Evolutionary conservation across 495 filamentous ascomycete species (phyloP), one percentile per base, ranked within the genome.

Genomic region (Hypoxylon fragiforme): DNA sequence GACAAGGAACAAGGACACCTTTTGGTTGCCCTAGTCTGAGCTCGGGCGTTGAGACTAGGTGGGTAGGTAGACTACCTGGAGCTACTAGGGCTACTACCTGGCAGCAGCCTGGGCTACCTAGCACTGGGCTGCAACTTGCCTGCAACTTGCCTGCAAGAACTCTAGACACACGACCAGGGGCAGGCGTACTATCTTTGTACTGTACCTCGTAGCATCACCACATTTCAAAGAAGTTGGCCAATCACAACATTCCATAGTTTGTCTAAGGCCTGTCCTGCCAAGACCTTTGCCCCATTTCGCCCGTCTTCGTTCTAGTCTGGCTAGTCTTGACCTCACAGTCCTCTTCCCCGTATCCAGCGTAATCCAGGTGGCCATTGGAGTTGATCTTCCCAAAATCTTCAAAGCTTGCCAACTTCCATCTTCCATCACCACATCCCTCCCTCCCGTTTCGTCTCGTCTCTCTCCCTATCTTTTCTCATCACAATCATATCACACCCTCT

Each of bases 391-490:
- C 41, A 57, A 58, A 64, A 60, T 48, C 64, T 64, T 57, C 52
- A 61, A 54, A 65, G 62, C 62, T 61, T 65, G 56, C 58, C 64
- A 61, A 51, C 52, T 52, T 39, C 30, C 45, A 56, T 53, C 57
- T 28, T 26, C 48, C 58, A 54, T 40, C 53, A 56, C 49, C 59
- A 56, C 55, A 53, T 50, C 59, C 3, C 13, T 6, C 34, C 14
- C 2, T 37, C 14, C 13, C 14, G n/a, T 28, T 28, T 50, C 54
- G 62, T 59, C 65, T 60, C 64, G 61, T 62, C 69, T 62, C 58
- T 67, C 65, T 68, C 55, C 51, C 53, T 65, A 64, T 52, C 55
- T 63, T 65, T 62, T 57, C 61, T 58, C 62, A 51, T 58, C 59
- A 36, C 57, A 56, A 59, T 50, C 38, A 71, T 56, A 34, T 59